Base-by-base conservation (phyloP, 108 stramenopile species). In the Mayamaea pseudoterrestris region DNA sequence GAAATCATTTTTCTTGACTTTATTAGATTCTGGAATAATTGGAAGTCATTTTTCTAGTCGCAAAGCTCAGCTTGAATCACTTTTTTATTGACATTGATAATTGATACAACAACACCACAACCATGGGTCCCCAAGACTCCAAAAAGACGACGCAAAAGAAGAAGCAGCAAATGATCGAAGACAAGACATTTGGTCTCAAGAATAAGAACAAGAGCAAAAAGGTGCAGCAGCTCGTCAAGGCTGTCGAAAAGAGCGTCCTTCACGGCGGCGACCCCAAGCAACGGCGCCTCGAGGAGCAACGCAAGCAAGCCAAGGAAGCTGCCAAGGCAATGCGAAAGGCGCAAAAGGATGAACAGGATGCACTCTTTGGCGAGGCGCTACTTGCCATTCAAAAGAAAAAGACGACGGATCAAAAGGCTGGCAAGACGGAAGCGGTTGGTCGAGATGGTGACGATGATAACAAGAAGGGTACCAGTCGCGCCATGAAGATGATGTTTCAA, bases 401-500 rank as follows among this genome's bases (percentile, higher is more conserved):
- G 14, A 60, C 68, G 21, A 72, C 71, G 34, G 56, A 55, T 16
- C 31, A 49, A 20, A 83, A 83, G 31, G 68, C 42, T 3, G 82
- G 80, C 12, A 81, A 71, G 56, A 47, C 67, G 9, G 81, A 84
- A 60, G 77, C 84, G 22, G 68, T 73, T 55, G 90, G 83, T 2
- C 57, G 90, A 8, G 83, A 86, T 75, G 74, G 63, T 30, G 71
- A 73, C 35, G 68, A 76, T 27, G 69, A 55, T 25, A 76, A 62
- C 7, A 84, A 81, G 55, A 71, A 68, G 52, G 73, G 64, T 24
- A 71, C 66, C n/a, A 58, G 63, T 42, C 48, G 69, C 35, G 74
- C 63, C 20, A 85, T 93, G 83, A 85, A 93, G 39, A 73, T 85
- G 76, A 93, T 93, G 90, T 88, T 61, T 27, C 80, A 85, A 60